These are phyloP conservation scores for Penicillium sp. DNA, from an alignment of 2,329 filamentous ascomycete species.

Conservation along the genomic window DNA sequence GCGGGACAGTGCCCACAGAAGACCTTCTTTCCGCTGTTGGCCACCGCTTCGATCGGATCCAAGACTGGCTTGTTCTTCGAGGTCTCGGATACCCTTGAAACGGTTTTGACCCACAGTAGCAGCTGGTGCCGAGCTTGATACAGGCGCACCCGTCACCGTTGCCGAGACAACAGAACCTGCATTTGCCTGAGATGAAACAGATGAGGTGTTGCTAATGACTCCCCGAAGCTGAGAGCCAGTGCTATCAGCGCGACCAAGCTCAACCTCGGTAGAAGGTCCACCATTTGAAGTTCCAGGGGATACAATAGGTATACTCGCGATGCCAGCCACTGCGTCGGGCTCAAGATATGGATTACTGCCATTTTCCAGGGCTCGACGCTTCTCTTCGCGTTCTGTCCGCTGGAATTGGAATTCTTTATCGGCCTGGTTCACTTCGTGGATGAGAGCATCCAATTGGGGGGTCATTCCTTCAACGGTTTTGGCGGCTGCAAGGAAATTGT, in stretches of 20 bases:
- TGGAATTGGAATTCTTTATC: conserved; percentile 98
- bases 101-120: conserved; percentile 48
- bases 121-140: conserved; percentile 25
- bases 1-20: conserved; percentile 90
- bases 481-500: conserved; percentile 74
- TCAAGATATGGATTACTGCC: conserved; percentile 73
- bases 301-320: conserved; percentile 37
- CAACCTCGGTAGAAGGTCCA: conserved; percentile 61
- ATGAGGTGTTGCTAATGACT: conserved; percentile 50
- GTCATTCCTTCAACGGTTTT: conserved; percentile 84
- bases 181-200: conserved; percentile 42
- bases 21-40: conserved; percentile 83
- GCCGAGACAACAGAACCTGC: conserved; percentile 31
- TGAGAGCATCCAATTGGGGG: conserved; percentile 85
- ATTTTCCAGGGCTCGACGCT: conserved; percentile 84
- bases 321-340: conserved; percentile 58
- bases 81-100: conserved; percentile 89
- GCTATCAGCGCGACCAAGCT: conserved; percentile 71
- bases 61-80: conserved; percentile 74
- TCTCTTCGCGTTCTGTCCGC: conserved; percentile 91
- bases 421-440: conserved; percentile 82
- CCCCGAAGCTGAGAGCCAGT: conserved; percentile 66
- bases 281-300: conserved; percentile 46
- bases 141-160: conserved; percentile 22
- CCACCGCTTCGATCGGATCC: conserved; percentile 57